Evolutionary conservation across 1,284 basidiomycete genomes (phyloP).

Genomic region (Mycosarcoma mackinlayi): DNA sequence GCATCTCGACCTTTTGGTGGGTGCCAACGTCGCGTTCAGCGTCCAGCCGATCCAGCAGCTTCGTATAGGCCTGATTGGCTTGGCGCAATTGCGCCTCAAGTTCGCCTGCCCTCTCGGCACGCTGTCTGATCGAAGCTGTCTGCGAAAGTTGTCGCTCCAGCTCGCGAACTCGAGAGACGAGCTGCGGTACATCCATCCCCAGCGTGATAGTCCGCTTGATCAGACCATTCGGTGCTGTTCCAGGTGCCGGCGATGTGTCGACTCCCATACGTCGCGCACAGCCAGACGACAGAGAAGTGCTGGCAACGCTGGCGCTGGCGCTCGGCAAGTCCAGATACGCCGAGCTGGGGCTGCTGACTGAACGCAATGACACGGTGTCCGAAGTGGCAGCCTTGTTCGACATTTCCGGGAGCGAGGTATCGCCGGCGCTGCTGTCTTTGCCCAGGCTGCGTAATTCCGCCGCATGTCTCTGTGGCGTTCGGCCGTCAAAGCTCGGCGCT

Average conservation of each 20-base stretch:
- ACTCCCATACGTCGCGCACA: constrained; percentile 2
- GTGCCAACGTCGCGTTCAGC: constrained; percentile 28
- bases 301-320: constrained; percentile 21
- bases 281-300: constrained; percentile 18
- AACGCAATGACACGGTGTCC: constrained; percentile 33
- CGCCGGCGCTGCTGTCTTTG: constrained; percentile 6
- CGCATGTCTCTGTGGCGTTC: constrained; percentile 5
- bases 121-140: constrained; percentile 30
- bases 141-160: constrained; percentile 47
- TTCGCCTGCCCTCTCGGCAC: constrained; percentile 34
- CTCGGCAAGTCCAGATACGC: constrained; percentile 30
- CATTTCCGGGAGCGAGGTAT: constrained; percentile 8
- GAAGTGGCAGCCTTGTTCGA: constrained; percentile 8
- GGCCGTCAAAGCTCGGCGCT: constrained; percentile 14
- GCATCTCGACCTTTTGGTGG: constrained; percentile 45
- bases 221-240: constrained; percentile 3
- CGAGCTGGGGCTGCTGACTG: constrained; percentile 35
- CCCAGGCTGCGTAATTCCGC: constrained; percentile 5
- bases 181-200: constrained; percentile 52
- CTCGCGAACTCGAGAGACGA: constrained; percentile 43
- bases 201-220: constrained; percentile 57
- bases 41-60: constrained; percentile 36
- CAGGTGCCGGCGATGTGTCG: not conserved
- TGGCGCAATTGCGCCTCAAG: constrained; percentile 43
- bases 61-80: constrained; percentile 31